phyloP scores from a whole-genome alignment of 768 basidiomycete genomes.

The Termitomyces sp. region DNA sequence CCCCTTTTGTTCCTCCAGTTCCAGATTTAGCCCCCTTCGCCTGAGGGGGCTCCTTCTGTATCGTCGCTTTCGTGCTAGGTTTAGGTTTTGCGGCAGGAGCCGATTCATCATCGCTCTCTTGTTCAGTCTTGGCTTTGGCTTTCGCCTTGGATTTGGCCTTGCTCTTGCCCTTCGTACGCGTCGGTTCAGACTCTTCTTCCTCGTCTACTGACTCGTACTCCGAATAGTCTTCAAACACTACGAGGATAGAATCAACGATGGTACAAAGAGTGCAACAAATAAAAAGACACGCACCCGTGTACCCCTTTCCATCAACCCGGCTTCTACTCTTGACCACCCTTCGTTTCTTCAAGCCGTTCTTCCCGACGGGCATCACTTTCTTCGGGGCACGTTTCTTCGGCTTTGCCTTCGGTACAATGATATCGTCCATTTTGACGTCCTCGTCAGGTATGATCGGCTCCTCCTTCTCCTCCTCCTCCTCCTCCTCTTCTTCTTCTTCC shows the following conservation, averaged over 20 bases:
- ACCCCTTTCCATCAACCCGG: constrained; percentile 60
- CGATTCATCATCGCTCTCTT: constrained; percentile 5
- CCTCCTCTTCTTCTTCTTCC: constrained; percentile 16
- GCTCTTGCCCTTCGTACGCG: constrained; percentile 16
- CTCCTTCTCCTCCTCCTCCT: constrained; percentile 20
- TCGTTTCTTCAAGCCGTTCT: constrained; percentile 73
- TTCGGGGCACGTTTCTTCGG: constrained; percentile 41
- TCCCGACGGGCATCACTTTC: constrained; percentile 65
- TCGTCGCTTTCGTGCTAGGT: constrained; percentile 2
- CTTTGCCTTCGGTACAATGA: constrained; percentile 23
- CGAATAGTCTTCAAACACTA: constrained; percentile 76
- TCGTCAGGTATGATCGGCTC: constrained; percentile 21
- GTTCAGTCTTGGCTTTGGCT: constrained; percentile 15
- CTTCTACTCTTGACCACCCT: constrained; percentile 54
- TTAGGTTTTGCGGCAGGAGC: constrained; percentile 7
- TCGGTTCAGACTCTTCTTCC: constrained; percentile 37
- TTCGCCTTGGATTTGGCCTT: constrained; percentile 19
- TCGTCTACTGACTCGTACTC: constrained; percentile 76
- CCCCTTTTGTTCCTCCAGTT: constrained; percentile 7
- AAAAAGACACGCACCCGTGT: constrained; percentile 47
- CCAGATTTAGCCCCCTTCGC: constrained; percentile 4
- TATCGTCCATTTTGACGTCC: constrained; percentile 34
- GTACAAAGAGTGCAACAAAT: not conserved
- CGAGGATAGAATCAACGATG: constrained; percentile 1
- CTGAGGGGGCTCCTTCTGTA: constrained; percentile 1